Conservation (phyloP, 2,329 filamentous ascomycete species). For the Pseudogymnoascus sp. region DNA sequence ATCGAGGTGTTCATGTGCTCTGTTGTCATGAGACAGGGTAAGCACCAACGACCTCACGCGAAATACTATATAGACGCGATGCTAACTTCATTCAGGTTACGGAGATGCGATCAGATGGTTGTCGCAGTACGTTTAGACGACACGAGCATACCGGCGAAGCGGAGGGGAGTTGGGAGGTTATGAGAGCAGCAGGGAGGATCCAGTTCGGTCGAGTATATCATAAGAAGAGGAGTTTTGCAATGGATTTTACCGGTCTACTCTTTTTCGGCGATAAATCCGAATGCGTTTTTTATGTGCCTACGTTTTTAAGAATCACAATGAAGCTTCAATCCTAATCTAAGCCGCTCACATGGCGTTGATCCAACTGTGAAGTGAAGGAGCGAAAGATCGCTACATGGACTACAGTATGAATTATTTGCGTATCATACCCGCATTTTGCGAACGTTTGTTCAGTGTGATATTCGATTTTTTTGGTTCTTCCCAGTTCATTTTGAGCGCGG, state of each 20-base stretch:
- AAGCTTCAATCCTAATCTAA: constrained; percentile 1
- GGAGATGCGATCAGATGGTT: constrained; percentile 88
- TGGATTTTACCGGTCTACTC: constrained; percentile 19
- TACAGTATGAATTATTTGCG: not conserved
- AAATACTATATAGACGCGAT: constrained; percentile 17
- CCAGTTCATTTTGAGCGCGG: not conserved
- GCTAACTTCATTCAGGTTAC: constrained; percentile 51
- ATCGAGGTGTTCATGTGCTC: constrained; percentile 99
- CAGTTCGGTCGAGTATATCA: constrained; percentile 19
- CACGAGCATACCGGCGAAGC: not conserved
- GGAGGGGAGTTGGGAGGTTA: constrained; percentile 9
- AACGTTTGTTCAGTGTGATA: not conserved
- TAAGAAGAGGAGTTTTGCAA: constrained; percentile 27
- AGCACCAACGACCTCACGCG: constrained; percentile 22
- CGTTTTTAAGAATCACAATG: constrained; percentile 10
- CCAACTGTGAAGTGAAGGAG: not conserved
- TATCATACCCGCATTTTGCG: not conserved
- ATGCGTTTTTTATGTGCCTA: constrained; percentile 9
- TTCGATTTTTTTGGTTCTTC: not conserved
- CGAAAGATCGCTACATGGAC: not conserved
- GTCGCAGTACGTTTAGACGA: constrained; percentile 76
- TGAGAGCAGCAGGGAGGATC: constrained; percentile 10
- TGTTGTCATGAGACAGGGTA: constrained; percentile 93
- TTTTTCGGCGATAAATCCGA: constrained; percentile 4
- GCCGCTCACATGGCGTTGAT: not conserved